Evolutionary conservation across 2,329 filamentous ascomycete species (phyloP), one percentile per base, ranked within the genome.

Genomic region (Fusarium tricinctum): DNA sequence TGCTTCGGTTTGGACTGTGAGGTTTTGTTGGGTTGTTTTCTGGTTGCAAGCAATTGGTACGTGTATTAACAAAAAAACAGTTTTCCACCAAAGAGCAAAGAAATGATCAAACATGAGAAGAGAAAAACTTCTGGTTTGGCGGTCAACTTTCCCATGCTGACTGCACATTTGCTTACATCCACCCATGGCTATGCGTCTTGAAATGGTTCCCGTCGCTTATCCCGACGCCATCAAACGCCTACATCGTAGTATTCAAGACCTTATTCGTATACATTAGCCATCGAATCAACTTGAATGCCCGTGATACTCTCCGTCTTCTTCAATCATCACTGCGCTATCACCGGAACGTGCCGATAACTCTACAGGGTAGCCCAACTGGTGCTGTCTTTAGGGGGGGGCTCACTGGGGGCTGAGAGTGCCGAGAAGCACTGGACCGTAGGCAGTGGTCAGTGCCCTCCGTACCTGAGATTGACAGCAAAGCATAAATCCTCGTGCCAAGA

Each of bases 401-500:
- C n/a, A n/a, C n/a, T n/a, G n/a, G n/a, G 61, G 61, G 61, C 45
- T 47, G 22, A 42, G 20, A 45, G 52, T 52, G 46, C 56, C 19
- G 45, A 46, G 40, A 32, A 46, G 57, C 30, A 43, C 32, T 44
- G 19, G 19, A 49, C 32, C 26, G 19, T 51, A 42, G 33, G 15
- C 33, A 38, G 51, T 58, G 60, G 60, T 42, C 59, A 58, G 58
- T 63, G 58, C 60, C 50, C 38, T 43, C 12, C 26, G 58, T 58
- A 38, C 61, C 59, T 64, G 61, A 58, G 59, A 58, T 58, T 58
- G 61, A 58, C 61, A 64, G 60, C 38, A 32, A 64, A 58, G 51
- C 45, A 64, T 58, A 51, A 58, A 58, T 35, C 32, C 40, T 14
- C 20, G 32, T 64, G 59, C 61, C 61, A 64, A 64, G 59, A 51